These are phyloP conservation scores for Candida tunisiensis DNA, from an alignment of 1,139 yeast species.

Conservation along the genomic window DNA sequence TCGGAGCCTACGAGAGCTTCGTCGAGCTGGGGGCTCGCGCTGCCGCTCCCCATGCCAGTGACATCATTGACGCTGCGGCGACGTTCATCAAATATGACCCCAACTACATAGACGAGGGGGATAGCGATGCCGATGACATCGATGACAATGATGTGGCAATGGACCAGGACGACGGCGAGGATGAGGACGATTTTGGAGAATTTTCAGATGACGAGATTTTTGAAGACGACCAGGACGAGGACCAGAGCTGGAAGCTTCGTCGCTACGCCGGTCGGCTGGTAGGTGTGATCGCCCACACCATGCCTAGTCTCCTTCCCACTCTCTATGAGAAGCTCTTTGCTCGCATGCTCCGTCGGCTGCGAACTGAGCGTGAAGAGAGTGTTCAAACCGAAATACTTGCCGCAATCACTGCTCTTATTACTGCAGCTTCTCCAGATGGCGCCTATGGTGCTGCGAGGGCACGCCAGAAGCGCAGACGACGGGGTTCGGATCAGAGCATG, in stretches of 20 bases:
- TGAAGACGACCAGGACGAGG: too few species aligned
- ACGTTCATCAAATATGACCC: slow-evolving; percentile 32
- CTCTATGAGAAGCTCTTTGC: slow-evolving; percentile 11
- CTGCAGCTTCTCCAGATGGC: slow-evolving; percentile 11
- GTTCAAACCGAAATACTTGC: slow-evolving; percentile 21
- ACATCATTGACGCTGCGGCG: slow-evolving; percentile 13
- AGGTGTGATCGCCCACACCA: slow-evolving; percentile 22
- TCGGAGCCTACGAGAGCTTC: slow-evolving; percentile 14
- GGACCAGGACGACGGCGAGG: slow-evolving; percentile 24
- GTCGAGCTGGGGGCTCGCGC: slow-evolving; percentile 10
- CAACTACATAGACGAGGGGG: slow-evolving; percentile 22
- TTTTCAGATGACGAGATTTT: too few species aligned
- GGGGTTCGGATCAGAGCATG: slow-evolving; percentile 20
- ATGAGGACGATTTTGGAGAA: slow-evolving; percentile 29
- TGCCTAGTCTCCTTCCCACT: slow-evolving; percentile 15
- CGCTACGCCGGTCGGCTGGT: slow-evolving; percentile 33
- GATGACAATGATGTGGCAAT: not conserved
- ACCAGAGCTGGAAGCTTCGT: slow-evolving; percentile 57
- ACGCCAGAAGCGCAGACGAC: not conserved
- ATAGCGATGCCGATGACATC: slow-evolving; percentile 4
- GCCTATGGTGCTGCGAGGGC: not conserved
- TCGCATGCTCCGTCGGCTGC: slow-evolving; percentile 14
- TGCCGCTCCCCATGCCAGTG: slow-evolving; percentile 16
- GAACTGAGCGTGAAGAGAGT: slow-evolving; percentile 22
- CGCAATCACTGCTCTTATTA: slow-evolving; percentile 13